A percentile compares a stretch with the other conserved stretches of the same genome.
Evolutionary conservation across 1,139 yeast genomes (phyloP).

Genomic region (Debaryomyces udenii): DNA sequence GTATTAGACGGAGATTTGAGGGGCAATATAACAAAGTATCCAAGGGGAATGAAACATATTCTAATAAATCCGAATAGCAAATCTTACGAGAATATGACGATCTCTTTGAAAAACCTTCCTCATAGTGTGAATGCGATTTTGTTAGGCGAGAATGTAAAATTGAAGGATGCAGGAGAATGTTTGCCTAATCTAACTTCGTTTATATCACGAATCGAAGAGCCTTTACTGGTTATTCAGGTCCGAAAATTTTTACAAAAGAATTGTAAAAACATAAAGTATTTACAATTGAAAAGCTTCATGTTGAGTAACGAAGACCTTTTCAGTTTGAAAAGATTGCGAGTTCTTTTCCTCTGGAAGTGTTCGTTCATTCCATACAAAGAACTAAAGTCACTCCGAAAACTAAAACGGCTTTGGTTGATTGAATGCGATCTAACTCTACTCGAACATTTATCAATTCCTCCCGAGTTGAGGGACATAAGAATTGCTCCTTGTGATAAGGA

Average conservation of each 20-base stretch:
- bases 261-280: slow-evolving; percentile 2
- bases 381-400: not conserved
- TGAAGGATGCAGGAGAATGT: slow-evolving; percentile 2
- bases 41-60: slow-evolving; percentile 3
- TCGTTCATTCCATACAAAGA: slow-evolving; percentile 4
- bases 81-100: slow-evolving; percentile 1
- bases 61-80: slow-evolving; percentile 5
- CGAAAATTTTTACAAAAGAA: slow-evolving; percentile 4
- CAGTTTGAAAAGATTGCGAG: not conserved
- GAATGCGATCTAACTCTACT: slow-evolving; percentile 9
- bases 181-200: slow-evolving; percentile 8
- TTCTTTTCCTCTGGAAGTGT: slow-evolving; percentile 11
- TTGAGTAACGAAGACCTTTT: slow-evolving; percentile 1
- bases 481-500: slow-evolving; percentile 10
- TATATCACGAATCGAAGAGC: slow-evolving; percentile 5
- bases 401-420: slow-evolving; percentile 8
- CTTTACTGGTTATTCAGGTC: slow-evolving; percentile 1
- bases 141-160: slow-evolving; percentile 5
- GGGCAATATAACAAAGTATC: slow-evolving; percentile 4
- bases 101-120: slow-evolving; percentile 6
- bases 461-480: slow-evolving; percentile 8
- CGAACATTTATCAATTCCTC: slow-evolving; percentile 6
- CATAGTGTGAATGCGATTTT: slow-evolving; percentile 3
- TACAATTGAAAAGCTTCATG: slow-evolving; percentile 6
- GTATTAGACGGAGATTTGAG: slow-evolving; percentile 7